Percentiles rank a stretch among this genome's conserved stretches.
phyloP scores from a whole-genome alignment of 345 rosid species.

The Boechera stricta region DNA sequence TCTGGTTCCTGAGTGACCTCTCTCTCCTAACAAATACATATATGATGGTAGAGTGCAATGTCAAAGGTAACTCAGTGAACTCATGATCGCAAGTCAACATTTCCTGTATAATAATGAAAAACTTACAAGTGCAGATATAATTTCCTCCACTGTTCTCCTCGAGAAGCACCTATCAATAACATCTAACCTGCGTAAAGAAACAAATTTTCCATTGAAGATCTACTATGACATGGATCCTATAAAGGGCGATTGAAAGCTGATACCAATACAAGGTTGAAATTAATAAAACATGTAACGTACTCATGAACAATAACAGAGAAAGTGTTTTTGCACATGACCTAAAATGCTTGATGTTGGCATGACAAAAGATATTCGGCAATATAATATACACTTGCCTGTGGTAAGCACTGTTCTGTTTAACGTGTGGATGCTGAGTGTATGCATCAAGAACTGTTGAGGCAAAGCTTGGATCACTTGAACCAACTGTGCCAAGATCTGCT shows the following conservation, averaged over 20 bases:
- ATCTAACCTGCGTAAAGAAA: conserved; percentile 50
- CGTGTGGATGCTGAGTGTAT: conserved; percentile 54
- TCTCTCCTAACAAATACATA: conserved; percentile 52
- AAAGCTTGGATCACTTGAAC: conserved; percentile 54
- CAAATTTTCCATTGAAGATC: neutral
- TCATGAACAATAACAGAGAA: conserved; percentile 2
- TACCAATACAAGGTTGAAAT: neutral
- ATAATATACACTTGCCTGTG: conserved; percentile 51
- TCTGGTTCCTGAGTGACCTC: conserved; percentile 49
- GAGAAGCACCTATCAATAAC: conserved; percentile 73
- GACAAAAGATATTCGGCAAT: neutral
- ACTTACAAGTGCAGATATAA: conserved; percentile 80
- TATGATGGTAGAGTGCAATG: conserved; percentile 9
- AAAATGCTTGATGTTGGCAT: conserved; percentile 14
- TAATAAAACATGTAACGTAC: neutral
- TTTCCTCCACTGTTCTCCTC: conserved; percentile 67
- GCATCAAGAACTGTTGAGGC: conserved; percentile 58
- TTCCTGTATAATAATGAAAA: neutral
- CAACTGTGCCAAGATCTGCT: conserved; percentile 53
- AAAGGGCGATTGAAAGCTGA: conserved; percentile 3
- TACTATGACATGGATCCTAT: conserved; percentile 1
- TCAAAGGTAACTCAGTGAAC: neutral
- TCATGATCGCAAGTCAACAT: neutral
- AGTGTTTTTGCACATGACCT: neutral
- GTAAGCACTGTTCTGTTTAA: conserved; percentile 63